These are phyloP conservation scores for Chloris gayana DNA, from an alignment of 176 grass and related monocot genomes.

Conservation along the genomic window DNA sequence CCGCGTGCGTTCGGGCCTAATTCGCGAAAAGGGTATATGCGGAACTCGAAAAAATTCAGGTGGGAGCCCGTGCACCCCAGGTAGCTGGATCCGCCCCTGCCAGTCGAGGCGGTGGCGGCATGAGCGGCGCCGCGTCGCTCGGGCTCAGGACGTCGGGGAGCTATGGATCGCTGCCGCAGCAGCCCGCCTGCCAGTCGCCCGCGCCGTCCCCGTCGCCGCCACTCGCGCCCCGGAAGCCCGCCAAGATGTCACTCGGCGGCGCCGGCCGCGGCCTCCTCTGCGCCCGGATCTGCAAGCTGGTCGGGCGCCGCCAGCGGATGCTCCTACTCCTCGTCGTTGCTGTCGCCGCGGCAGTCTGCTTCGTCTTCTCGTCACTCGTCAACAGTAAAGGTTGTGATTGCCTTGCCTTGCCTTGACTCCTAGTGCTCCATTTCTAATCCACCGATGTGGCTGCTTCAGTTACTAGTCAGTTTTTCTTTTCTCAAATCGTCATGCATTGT, in stretches of 20 bases:
- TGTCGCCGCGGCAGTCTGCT: slow-evolving; percentile 45
- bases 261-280: slow-evolving; percentile 42
- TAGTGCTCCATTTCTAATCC: slow-evolving; percentile 20
- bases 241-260: slow-evolving; percentile 50
- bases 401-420: neutral
- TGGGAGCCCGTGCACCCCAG: slow-evolving; percentile 16
- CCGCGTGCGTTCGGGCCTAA: neutral
- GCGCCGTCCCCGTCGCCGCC: slow-evolving; percentile 43
- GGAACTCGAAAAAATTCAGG: neutral
- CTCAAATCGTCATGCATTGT: neutral
- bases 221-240: slow-evolving; percentile 46
- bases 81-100: slow-evolving; percentile 35
- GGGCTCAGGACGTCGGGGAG: slow-evolving; percentile 85
- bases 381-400: slow-evolving; percentile 68
- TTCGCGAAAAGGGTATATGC: slow-evolving; percentile 22
- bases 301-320: slow-evolving; percentile 59
- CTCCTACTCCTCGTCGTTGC: slow-evolving; percentile 67
- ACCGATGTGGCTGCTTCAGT: neutral
- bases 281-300: slow-evolving; percentile 80
- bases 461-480: neutral
- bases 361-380: slow-evolving; percentile 64
- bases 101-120: slow-evolving; percentile 48
- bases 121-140: slow-evolving; percentile 76
- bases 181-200: slow-evolving; percentile 44
- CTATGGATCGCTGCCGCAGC: slow-evolving; percentile 91